A percentile compares a stretch with the other conserved stretches of the same genome.
Conservation (phyloP, 306 rosid genomes). For the Alnus glutinosa region DNA sequence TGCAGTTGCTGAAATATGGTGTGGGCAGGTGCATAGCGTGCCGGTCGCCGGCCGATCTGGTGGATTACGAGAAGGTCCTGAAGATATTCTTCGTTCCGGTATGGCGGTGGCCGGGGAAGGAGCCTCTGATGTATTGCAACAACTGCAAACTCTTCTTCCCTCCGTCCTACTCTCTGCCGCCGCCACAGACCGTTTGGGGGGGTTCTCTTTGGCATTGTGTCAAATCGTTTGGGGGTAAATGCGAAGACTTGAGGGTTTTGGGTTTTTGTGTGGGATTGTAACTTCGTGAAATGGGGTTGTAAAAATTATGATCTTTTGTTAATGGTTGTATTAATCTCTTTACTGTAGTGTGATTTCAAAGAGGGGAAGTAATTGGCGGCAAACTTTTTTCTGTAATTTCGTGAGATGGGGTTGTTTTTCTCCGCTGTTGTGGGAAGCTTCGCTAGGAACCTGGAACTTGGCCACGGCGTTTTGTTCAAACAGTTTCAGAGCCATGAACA, state of each 20-base stretch:
- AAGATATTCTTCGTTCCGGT: conserved; percentile 85
- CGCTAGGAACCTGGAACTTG: too few relatives aligned
- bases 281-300: background rate
- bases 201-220: too few relatives aligned
- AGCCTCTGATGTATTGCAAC: conserved; percentile 54
- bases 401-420: too few relatives aligned
- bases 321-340: too few relatives aligned
- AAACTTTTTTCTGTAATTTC: too few relatives aligned
- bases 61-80: conserved; percentile 75
- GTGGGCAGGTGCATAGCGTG: conserved; percentile 74
- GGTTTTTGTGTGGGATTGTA: background rate
- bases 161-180: conserved; percentile 48
- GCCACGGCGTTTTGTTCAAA: too few relatives aligned
- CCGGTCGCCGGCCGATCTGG: conserved; percentile 60
- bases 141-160: conserved; percentile 69
- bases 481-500: too few relatives aligned
- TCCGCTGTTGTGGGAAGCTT: too few relatives aligned
- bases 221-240: too few relatives aligned
- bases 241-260: too few relatives aligned
- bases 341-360: too few relatives aligned
- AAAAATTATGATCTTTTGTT: background rate
- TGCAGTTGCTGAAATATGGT: conserved; percentile 53
- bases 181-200: conserved; percentile 10
- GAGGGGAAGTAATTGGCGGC: too few relatives aligned
- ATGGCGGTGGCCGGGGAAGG: conserved; percentile 85